Evolutionary conservation across 257 asterid genomes (phyloP).

Genomic region (Solanum tarapatanum): DNA sequence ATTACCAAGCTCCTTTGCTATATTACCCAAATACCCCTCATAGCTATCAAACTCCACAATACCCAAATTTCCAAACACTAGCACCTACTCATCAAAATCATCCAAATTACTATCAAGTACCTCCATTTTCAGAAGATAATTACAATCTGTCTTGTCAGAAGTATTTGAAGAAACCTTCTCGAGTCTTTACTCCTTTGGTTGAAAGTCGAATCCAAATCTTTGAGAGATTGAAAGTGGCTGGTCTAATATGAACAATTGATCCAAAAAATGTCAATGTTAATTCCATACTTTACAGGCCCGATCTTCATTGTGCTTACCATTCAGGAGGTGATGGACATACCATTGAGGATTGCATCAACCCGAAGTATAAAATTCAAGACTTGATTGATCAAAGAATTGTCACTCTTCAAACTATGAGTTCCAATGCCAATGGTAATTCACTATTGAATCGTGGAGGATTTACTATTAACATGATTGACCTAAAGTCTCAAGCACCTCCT

Average conservation of each 20-base stretch:
- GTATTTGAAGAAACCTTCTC: neutral
- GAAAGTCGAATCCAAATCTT: too few species aligned
- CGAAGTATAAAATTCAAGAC: neutral
- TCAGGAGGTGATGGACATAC: neutral
- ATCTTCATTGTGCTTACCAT: neutral
- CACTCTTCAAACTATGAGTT: neutral
- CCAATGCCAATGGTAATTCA: too few species aligned
- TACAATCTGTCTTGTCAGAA: neutral
- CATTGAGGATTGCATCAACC: neutral
- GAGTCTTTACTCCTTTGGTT: too few species aligned
- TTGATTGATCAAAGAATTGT: too few species aligned
- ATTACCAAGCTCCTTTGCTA: neutral
- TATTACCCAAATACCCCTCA: neutral
- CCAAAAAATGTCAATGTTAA: neutral
- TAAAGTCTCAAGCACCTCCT: too few species aligned
- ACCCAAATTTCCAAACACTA: neutral
- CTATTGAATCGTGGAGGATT: too few species aligned
- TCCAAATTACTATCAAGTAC: neutral
- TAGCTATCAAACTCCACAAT: neutral
- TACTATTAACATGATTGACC: too few species aligned
- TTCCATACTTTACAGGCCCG: neutral
- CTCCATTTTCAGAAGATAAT: neutral
- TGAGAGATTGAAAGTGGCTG: neutral
- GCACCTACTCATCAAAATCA: neutral
- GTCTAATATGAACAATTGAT: too few species aligned